phyloP scores from a whole-genome alignment of 2,329 filamentous ascomycete species.

The Leptodontidium sp. region DNA sequence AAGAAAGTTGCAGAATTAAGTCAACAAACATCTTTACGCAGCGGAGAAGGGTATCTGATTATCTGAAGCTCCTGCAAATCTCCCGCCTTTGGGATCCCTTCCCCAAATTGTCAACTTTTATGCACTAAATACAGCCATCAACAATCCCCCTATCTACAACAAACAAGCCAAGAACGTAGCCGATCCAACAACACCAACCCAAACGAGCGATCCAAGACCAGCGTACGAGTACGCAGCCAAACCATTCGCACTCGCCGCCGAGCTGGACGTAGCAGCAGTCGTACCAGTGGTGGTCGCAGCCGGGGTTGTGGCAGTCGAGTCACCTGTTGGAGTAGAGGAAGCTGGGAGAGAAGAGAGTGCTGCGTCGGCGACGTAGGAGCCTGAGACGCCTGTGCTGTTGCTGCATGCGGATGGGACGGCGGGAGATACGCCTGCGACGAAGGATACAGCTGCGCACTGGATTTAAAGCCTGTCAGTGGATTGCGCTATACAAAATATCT shows the following conservation, averaged over 20 bases:
- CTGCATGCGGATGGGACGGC: slow-evolving; percentile 47
- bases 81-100: too few relatives aligned
- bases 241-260: slow-evolving; percentile 20
- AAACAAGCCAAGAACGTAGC: slow-evolving; percentile 33
- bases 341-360: slow-evolving; percentile 32
- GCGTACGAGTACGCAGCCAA: slow-evolving; percentile 15
- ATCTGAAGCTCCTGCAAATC: too few relatives aligned
- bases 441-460: slow-evolving; percentile 64
- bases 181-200: slow-evolving; percentile 28
- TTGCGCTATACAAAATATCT: not conserved
- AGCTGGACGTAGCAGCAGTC: slow-evolving; percentile 21
- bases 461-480: not conserved
- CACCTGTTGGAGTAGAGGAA: slow-evolving; percentile 20
- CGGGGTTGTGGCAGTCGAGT: slow-evolving; percentile 20
- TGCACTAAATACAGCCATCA: not conserved
- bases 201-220: slow-evolving; percentile 30
- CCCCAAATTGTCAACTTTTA: not conserved
- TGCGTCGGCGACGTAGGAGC: slow-evolving; percentile 28
- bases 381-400: slow-evolving; percentile 50
- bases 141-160: slow-evolving; percentile 18
- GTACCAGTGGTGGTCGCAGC: slow-evolving; percentile 13
- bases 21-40: too few relatives aligned
- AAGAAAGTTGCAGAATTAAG: too few relatives aligned
- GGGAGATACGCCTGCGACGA: slow-evolving; percentile 54
- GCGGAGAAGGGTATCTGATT: too few relatives aligned